Conservation (phyloP, 768 basidiomycete species). For the Lentinula lateritia region DNA sequence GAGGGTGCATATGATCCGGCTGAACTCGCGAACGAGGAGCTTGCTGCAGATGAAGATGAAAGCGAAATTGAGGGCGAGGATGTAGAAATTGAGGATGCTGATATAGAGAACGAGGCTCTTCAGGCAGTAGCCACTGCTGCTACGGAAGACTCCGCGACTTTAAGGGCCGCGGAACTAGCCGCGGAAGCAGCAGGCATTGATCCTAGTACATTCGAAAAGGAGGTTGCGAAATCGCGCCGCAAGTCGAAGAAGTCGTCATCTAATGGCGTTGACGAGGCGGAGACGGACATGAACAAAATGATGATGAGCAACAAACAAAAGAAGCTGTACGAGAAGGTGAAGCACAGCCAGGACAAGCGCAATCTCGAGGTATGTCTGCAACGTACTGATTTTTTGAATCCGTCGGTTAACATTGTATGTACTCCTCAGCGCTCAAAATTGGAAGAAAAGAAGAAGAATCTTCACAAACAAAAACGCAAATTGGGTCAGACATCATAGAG, state of each 20-base stretch:
- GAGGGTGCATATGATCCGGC: constrained; percentile 72
- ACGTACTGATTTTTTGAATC: neutral
- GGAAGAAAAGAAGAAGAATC: constrained; percentile 49
- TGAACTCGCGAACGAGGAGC: constrained; percentile 26
- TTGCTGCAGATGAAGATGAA: constrained; percentile 25
- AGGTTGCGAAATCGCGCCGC: constrained; percentile 57
- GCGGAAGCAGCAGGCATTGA: constrained; percentile 88
- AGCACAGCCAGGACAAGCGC: constrained; percentile 76
- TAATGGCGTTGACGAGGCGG: constrained; percentile 35
- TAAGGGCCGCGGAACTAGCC: constrained; percentile 85
- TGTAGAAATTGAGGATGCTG: constrained; percentile 16
- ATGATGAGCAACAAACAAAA: constrained; percentile 94
- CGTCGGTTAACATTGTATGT: constrained; percentile 9
- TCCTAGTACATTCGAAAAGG: constrained; percentile 71
- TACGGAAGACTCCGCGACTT: constrained; percentile 53
- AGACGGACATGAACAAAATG: constrained; percentile 94
- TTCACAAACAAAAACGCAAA: constrained; percentile 47
- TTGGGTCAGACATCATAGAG: constrained; percentile 19
- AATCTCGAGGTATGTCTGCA: constrained; percentile 62
- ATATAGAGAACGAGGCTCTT: constrained; percentile 22
- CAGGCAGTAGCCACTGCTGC: constrained; percentile 29
- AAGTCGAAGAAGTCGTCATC: constrained; percentile 19
- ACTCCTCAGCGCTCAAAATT: constrained; percentile 51
- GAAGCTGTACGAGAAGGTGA: constrained; percentile 92
- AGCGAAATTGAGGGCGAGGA: constrained; percentile 28